phyloP scores from a whole-genome alignment of 2,329 filamentous ascomycete species.

The Monilinia fructigena region DNA sequence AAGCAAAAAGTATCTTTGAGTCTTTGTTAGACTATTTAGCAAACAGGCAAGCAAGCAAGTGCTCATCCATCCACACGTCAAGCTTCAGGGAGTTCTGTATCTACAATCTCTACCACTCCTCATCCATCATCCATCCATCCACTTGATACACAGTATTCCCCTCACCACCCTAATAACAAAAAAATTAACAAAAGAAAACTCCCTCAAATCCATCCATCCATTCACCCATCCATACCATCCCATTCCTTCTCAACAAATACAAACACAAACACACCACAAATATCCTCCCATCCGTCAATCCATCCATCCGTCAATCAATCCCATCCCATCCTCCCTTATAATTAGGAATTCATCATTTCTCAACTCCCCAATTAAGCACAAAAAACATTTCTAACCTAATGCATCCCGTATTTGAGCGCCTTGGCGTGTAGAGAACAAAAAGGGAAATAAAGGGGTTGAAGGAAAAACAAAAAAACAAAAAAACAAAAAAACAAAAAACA shows the following conservation, averaged over 20 bases:
- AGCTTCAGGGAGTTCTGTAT: constrained; percentile 1
- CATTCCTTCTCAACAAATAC: constrained; percentile 5
- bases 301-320: constrained; percentile 9
- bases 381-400: constrained; percentile 19
- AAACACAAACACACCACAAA: constrained; percentile 5
- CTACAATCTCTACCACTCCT: not conserved
- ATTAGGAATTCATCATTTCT: not conserved
- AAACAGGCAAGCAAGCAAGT: constrained; percentile 12
- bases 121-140: not conserved
- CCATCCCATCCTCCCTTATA: constrained; percentile 7
- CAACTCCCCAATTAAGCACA: constrained; percentile 16
- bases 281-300: constrained; percentile 5
- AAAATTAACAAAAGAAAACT: constrained; percentile 9
- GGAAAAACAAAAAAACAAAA: not conserved
- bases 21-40: not conserved
- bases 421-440: constrained; percentile 15
- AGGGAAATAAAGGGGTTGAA: not conserved
- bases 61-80: constrained; percentile 4
- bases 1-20: not conserved
- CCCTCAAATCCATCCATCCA: constrained; percentile 3
- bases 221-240: not conserved
- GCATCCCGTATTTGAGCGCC: constrained; percentile 3
- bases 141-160: not conserved
- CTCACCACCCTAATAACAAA: not conserved
- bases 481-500: not conserved